Base-by-base conservation (phyloP, 495 filamentous ascomycete genomes). In the Aspergillus baeticus region DNA sequence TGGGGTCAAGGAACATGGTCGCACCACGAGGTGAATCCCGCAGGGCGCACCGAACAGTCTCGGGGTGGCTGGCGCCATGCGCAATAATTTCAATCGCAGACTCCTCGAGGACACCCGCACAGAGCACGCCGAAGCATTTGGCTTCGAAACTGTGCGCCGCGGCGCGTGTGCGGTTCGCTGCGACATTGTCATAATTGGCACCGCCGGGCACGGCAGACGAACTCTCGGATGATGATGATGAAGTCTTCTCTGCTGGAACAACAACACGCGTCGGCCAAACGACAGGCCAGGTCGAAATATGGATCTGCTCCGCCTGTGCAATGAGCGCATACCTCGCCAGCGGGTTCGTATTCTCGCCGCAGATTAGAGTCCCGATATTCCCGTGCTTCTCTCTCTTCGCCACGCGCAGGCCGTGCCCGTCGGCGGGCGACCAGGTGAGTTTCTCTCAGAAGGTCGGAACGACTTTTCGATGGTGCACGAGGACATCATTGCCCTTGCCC, bases 111-210 rank as follows among this genome's bases (percentile, higher is more conserved):
- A 38, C 5, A 11, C 36, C 36, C 36, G 36, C 36, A 14, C 36
- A 38, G 36, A 38, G 36, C 4, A 38, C 36, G 36, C 36, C 36
- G 36, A 38, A 38, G 17, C 36, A 38, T 14, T 77, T 79, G 7
- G 68, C 73, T 46, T 77, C 74, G 54, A 79, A 79, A 52, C 72
- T 76, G 48, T 79, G 73, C 1, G 71, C 72, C 1, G 72, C 73
- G 1, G 71, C 66, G 1, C 76, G 59, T 14, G 61, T 68, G 18
- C 66, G 55, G 41, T 76, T 77, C 1, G 73, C 76, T 5, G 64
- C 61, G 2, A 75, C 62, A 44, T 79, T 77, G 39, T 76, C 71
- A 55, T 72, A 79, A 35, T 70, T 71, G 34, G 49, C 48, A 48
- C 57, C 62, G 1, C 63, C 57, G 23, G 57, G 20, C 8, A 33